Evolutionary conservation across 2,329 filamentous ascomycete genomes (phyloP).

Genomic region (Penicillium thymicola): DNA sequence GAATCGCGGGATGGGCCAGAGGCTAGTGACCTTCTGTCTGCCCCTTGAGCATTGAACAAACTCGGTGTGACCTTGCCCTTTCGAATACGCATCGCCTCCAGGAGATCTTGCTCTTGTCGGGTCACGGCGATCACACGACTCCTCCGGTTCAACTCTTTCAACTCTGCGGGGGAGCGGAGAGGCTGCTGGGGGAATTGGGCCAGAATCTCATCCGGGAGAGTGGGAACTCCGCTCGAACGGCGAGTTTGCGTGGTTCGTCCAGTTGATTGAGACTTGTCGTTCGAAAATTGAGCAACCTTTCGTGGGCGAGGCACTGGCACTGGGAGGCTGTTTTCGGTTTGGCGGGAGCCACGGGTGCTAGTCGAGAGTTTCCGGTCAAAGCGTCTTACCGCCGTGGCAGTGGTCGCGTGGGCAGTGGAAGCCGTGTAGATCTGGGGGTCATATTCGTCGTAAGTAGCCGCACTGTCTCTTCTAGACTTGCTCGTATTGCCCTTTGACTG

Average conservation of each 20-base stretch:
- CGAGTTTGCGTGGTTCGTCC: conserved; percentile 26
- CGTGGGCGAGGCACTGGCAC: conserved; percentile 12
- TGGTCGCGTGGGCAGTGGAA: conserved; percentile 36
- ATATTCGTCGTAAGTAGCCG: conserved; percentile 40
- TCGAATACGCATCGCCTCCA: conserved; percentile 51
- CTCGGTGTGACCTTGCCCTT: conserved; percentile 47
- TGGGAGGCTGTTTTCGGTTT: conserved; percentile 13
- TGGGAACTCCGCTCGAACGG: conserved; percentile 32
- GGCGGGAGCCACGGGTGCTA: conserved; percentile 26
- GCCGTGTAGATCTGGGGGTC: conserved; percentile 45
- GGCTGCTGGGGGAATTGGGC: conserved; percentile 26
- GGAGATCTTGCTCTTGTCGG: conserved; percentile 50
- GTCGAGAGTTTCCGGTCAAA: conserved; percentile 30
- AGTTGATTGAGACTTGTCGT: conserved; percentile 22
- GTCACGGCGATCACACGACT: conserved; percentile 53
- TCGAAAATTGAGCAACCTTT: conserved; percentile 22
- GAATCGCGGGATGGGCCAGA: conserved; percentile 33
- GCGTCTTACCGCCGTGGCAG: conserved; percentile 17
- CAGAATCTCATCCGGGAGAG: conserved; percentile 33
- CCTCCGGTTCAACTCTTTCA: conserved; percentile 35
- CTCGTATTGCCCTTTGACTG: conserved; percentile 8
- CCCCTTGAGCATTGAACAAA: conserved; percentile 30
- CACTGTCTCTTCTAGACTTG: conserved; percentile 35
- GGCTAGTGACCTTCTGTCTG: conserved; percentile 30
- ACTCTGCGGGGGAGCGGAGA: conserved; percentile 21